phyloP scores from a whole-genome alignment of 1,139 yeast species.

The Pichiaceae sp. region DNA sequence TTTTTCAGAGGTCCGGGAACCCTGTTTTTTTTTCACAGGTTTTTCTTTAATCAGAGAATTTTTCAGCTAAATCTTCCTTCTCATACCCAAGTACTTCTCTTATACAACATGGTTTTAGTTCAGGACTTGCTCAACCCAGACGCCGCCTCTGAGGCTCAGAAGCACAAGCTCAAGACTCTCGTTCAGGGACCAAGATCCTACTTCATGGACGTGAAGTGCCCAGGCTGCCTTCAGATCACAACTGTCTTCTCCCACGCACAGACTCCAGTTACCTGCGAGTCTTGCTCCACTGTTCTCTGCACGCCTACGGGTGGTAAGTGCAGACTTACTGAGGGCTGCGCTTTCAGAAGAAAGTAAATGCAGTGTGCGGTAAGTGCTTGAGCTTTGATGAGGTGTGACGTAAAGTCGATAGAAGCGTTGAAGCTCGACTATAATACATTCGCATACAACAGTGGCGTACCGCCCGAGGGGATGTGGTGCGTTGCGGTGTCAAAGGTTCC shows the following conservation, averaged over 20 bases:
- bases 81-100: not conserved
- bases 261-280: constrained; percentile 98
- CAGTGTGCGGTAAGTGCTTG: not conserved
- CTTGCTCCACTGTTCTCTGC: constrained; percentile 96
- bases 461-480: not conserved
- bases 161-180: constrained; percentile 96
- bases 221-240: constrained; percentile 98
- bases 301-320: constrained; percentile 99
- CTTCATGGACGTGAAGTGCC: constrained; percentile 99
- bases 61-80: not conserved
- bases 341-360: constrained; percentile 96
- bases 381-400: not conserved
- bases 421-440: not conserved
- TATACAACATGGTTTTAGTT: constrained; percentile 63
- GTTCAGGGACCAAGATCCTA: constrained; percentile 97
- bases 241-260: constrained; percentile 99
- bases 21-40: not conserved
- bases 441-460: not conserved
- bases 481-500: too few species aligned
- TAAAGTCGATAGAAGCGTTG: not conserved
- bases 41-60: not conserved
- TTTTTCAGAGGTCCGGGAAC: too few species aligned
- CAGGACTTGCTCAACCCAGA: constrained; percentile 97
- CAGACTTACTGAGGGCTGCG: constrained; percentile 97
- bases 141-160: constrained; percentile 91